Base-by-base conservation (phyloP, 1,284 basidiomycete genomes). In the Trametes sp. region DNA sequence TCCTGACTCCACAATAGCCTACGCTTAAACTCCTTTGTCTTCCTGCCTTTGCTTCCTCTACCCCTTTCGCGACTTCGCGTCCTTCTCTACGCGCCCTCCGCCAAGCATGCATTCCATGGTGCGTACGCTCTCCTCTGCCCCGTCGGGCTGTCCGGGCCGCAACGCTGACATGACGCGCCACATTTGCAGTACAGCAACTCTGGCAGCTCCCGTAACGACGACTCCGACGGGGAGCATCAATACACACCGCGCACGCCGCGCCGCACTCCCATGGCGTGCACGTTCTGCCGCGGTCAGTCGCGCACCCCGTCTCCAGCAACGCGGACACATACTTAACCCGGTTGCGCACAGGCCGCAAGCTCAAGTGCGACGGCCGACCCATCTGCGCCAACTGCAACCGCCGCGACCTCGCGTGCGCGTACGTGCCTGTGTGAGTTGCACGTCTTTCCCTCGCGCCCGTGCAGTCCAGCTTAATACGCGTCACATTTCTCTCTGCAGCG, bases 301-400 rank as follows among this genome's bases (percentile, higher is more conserved):
- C n/a, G n/a, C n/a, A n/a, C 5, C 35, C 36, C 38, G 23, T 42
- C 50, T n/a, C 19, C 49, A 29, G 10, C 16, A 6, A 29, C 28
- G 19, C 35, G 33, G 10, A 13, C 19, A n/a, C 11, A 31, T 16
- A 14, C 29, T 46, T 35, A 6, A 7, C 28, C 23, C 48, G 21
- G 42, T 53, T 44, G 26, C 54, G 54, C 50, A 2, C 54, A 75
- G 74, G 74, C 14, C 74, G 74, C 52, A 75, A 75, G 60, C 67
- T 75, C 56, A 75, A 75, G 53, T 75, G 74, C 67, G 74, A 75
- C 53, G 74, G 74, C 36, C 69, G 74, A 48, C 66, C 70, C 38
- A 74, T 72, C 36, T 75, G 74, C 64, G 72, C 72, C 21, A 75
- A 75, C 61, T 75, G 74, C 64, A 70, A 72, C 61, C 72, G 72